Conservation (phyloP, 495 filamentous ascomycete species). For the Penicillium goetzii region DNA sequence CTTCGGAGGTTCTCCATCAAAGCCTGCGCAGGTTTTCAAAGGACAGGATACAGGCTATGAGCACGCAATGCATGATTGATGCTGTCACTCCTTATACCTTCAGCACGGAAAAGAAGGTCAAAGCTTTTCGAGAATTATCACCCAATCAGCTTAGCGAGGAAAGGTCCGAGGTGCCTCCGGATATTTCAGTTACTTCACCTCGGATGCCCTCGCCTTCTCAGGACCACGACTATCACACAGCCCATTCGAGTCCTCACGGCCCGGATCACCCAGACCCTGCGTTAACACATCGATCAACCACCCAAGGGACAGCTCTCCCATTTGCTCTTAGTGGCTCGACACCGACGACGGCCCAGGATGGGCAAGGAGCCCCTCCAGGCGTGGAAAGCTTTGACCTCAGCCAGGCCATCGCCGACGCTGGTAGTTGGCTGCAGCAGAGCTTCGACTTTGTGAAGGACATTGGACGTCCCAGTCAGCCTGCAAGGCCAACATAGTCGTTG, state of each 20-base stretch:
- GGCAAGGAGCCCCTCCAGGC: constrained; percentile 34
- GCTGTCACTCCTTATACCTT: constrained; percentile 53
- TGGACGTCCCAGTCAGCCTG: constrained; percentile 18
- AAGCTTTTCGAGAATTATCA: constrained; percentile 19
- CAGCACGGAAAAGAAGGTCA: constrained; percentile 46
- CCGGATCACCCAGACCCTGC: constrained; percentile 5
- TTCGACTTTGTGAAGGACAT: constrained; percentile 44
- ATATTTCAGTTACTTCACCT: background rate
- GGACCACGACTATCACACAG: constrained; percentile 17
- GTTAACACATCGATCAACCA: constrained; percentile 10
- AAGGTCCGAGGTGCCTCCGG: constrained; percentile 13
- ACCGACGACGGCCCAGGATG: constrained; percentile 43
- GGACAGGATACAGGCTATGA: constrained; percentile 38
- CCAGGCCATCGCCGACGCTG: constrained; percentile 50
- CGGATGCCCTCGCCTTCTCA: background rate
- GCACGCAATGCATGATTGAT: constrained; percentile 56
- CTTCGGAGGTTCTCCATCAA: constrained; percentile 10
- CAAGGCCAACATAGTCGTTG: constrained; percentile 16
- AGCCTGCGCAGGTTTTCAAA: constrained; percentile 16
- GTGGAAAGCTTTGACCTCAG: constrained; percentile 45
- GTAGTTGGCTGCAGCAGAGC: constrained; percentile 51
- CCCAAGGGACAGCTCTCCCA: constrained; percentile 28
- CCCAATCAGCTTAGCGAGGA: constrained; percentile 19
- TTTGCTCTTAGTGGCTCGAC: constrained; percentile 41
- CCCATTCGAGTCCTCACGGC: background rate